These are phyloP conservation scores for Cadophora sp. DNA, from an alignment of 2,329 filamentous ascomycete genomes.

Conservation along the genomic window DNA sequence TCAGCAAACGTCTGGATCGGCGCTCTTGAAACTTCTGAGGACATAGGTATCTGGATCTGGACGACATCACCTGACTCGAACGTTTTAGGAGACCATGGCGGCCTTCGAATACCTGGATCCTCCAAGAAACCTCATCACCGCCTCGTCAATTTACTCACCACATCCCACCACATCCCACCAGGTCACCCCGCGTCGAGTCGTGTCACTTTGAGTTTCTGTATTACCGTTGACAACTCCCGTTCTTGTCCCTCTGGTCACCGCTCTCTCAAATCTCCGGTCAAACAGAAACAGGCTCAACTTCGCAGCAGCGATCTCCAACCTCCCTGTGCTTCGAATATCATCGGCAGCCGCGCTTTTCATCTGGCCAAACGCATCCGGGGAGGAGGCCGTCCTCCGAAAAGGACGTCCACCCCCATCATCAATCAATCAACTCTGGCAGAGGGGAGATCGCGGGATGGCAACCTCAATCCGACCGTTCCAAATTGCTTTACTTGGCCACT, in stretches of 20 bases:
- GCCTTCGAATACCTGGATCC: not conserved
- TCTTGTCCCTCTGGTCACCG: constrained; percentile 9
- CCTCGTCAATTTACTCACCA: not conserved
- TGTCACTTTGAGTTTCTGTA: constrained; percentile 12
- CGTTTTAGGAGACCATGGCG: not conserved
- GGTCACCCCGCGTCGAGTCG: constrained; percentile 6
- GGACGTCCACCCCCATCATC: not conserved
- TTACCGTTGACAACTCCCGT: constrained; percentile 22
- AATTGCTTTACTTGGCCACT: constrained; percentile 30
- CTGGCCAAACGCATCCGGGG: not conserved
- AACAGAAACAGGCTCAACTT: constrained; percentile 16
- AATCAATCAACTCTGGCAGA: constrained; percentile 7
- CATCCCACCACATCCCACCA: constrained; percentile 5
- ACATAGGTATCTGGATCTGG: not conserved
- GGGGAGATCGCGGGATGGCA: constrained; percentile 13
- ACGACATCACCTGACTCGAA: constrained; percentile 19
- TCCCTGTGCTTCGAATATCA: not conserved
- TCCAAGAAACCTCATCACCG: not conserved
- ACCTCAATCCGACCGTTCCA: constrained; percentile 22
- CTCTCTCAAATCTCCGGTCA: not conserved
- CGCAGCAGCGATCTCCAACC: constrained; percentile 7
- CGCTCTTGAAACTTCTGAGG: not conserved
- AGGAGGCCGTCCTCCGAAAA: constrained; percentile 17
- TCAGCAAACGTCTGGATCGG: not conserved
- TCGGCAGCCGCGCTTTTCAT: not conserved